A percentile compares a stretch with the other conserved stretches of the same genome.
Evolutionary conservation across 2,329 filamentous ascomycete species (phyloP).

Genomic region (Talaromyces rugulosus): DNA sequence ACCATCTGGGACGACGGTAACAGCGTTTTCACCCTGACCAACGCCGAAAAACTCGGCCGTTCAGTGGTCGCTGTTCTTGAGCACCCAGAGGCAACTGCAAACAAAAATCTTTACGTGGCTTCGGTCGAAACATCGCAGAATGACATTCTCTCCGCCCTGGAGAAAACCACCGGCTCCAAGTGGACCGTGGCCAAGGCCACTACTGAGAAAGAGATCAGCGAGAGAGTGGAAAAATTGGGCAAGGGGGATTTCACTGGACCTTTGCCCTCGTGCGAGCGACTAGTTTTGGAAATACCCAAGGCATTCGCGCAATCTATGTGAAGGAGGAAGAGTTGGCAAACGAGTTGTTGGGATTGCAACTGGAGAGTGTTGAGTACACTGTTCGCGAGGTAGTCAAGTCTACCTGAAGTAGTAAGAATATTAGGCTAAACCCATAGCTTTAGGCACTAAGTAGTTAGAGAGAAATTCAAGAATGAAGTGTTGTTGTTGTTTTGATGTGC

Average conservation of each 20-base stretch:
- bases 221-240: conserved; percentile 16
- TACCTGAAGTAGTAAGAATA: neutral
- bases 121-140: conserved; percentile 57
- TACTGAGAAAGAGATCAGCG: conserved; percentile 20
- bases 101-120: conserved; percentile 56
- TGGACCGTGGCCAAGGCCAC: conserved; percentile 46
- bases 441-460: too few relatives aligned
- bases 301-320: conserved; percentile 21
- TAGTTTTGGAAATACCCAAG: conserved; percentile 16
- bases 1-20: conserved; percentile 56
- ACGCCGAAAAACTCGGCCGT: conserved; percentile 48
- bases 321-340: conserved; percentile 21
- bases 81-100: conserved; percentile 50
- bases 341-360: conserved; percentile 18
- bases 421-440: neutral
- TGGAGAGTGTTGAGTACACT: conserved; percentile 19
- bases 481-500: neutral
- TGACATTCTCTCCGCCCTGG: conserved; percentile 50
- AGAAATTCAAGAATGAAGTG: neutral
- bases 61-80: conserved; percentile 51
- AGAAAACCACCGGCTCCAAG: conserved; percentile 50
- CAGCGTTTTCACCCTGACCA: conserved; percentile 49
- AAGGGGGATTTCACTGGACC: conserved; percentile 20
- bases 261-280: conserved; percentile 21
- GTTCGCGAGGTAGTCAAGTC: conserved; percentile 11